Evolutionary conservation across 1,284 basidiomycete genomes (phyloP).

Genomic region (Acaromyces ingoldii): DNA sequence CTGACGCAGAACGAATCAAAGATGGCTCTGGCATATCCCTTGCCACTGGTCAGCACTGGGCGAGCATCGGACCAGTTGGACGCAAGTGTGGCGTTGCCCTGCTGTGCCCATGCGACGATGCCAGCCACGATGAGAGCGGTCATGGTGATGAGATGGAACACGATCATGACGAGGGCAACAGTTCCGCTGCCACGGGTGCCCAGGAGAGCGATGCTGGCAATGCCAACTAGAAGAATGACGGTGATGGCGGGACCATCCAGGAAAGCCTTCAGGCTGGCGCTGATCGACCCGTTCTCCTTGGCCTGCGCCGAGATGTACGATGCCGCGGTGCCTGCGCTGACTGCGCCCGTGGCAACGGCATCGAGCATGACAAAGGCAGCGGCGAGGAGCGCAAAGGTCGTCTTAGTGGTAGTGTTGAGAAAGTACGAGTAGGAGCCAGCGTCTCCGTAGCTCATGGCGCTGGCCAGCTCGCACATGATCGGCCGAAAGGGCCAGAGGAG

Average conservation of each 20-base stretch:
- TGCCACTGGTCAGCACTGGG: slow-evolving; percentile 13
- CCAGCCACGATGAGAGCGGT: slow-evolving; percentile 28
- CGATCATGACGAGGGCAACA: slow-evolving; percentile 29
- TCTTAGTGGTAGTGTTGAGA: slow-evolving; percentile 19
- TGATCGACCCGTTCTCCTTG: neutral
- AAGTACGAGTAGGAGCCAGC: slow-evolving; percentile 33
- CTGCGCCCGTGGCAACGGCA: slow-evolving; percentile 32
- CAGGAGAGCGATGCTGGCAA: slow-evolving; percentile 17
- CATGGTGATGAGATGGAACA: slow-evolving; percentile 31
- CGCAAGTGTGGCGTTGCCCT: slow-evolving; percentile 18
- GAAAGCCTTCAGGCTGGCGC: neutral
- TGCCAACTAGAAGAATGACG: slow-evolving; percentile 22
- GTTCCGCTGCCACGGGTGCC: slow-evolving; percentile 29
- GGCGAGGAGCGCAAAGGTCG: slow-evolving; percentile 24
- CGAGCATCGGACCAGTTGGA: slow-evolving; percentile 21
- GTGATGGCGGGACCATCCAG: slow-evolving; percentile 11
- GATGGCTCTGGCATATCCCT: slow-evolving; percentile 20
- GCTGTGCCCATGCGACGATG: slow-evolving; percentile 21
- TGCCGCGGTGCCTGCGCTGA: slow-evolving; percentile 29
- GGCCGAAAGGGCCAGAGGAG: slow-evolving; percentile 33
- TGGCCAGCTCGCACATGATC: slow-evolving; percentile 32
- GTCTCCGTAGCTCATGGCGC: slow-evolving; percentile 22
- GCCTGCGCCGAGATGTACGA: slow-evolving; percentile 25
- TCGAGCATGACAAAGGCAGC: slow-evolving; percentile 33
- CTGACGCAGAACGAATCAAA: slow-evolving; percentile 31